Evolutionary conservation across 148 eudicot species (phyloP).

Genomic region (Amaranthus palmeri): DNA sequence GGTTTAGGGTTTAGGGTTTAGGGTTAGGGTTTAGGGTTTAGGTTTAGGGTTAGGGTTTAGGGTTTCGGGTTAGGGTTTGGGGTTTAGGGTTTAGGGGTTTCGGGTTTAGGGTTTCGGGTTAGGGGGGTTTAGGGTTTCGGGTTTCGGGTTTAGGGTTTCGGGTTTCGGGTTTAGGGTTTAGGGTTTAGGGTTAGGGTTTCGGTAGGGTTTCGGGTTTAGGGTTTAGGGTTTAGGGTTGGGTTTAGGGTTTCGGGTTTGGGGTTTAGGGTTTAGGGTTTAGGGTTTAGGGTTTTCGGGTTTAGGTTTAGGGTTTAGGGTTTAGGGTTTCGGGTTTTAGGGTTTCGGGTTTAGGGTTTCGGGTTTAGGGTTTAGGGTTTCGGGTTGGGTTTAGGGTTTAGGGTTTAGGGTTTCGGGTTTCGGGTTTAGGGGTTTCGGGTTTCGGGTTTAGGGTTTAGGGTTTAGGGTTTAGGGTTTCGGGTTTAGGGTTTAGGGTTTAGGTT

Average conservation of each 20-base stretch:
- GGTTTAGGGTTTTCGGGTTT: conserved; percentile 14
- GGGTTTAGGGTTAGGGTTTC: too few species aligned
- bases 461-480: conserved; percentile 22
- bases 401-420: conserved; percentile 11
- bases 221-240: conserved; percentile 10
- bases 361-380: too few species aligned
- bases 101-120: conserved; percentile 18
- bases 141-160: conserved; percentile 10
- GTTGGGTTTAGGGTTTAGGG: conserved; percentile 16
- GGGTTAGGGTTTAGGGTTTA: not conserved
- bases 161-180: conserved; percentile 18
- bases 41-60: conserved; percentile 12
- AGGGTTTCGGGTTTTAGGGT: conserved; percentile 15
- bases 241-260: conserved; percentile 1
- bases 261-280: conserved; percentile 14
- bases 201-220: conserved; percentile 8
- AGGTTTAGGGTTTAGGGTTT: conserved; percentile 19
- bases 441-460: conserved; percentile 20
- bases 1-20: not conserved
- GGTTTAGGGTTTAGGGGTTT: conserved; percentile 16
- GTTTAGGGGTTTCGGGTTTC: conserved; percentile 17
- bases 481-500: conserved; percentile 16
- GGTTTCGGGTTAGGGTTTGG: conserved; percentile 10
- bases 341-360: conserved; percentile 9
- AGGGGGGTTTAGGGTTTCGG: not conserved